Percentiles rank a stretch among this genome's conserved stretches.
Evolutionary conservation across 1,284 basidiomycete species (phyloP).

Genomic region (Meira nashicola): DNA sequence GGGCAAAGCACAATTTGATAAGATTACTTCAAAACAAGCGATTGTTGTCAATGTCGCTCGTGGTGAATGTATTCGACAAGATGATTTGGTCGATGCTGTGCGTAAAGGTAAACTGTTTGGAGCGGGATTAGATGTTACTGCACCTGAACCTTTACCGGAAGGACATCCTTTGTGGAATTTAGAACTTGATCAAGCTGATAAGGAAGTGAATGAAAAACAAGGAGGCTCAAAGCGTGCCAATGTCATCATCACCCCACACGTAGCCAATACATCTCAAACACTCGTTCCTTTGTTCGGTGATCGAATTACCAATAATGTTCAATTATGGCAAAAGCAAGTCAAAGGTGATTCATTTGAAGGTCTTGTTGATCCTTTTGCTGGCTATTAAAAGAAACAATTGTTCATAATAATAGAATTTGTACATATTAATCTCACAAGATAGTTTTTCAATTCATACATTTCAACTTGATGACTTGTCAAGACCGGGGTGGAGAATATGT

Average conservation of each 20-base stretch:
- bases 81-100: constrained; percentile 74
- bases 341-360: constrained; percentile 16
- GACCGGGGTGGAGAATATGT: too few species aligned
- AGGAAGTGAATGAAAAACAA: neutral
- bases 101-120: constrained; percentile 74
- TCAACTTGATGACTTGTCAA: too few species aligned
- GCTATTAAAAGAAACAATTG: constrained; percentile 4
- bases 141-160: constrained; percentile 68
- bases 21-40: neutral
- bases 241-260: constrained; percentile 22
- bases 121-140: constrained; percentile 88
- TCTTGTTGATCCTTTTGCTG: constrained; percentile 15
- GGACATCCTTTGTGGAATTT: constrained; percentile 16
- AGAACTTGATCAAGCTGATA: neutral
- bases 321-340: constrained; percentile 7
- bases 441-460: neutral
- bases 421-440: neutral
- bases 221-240: constrained; percentile 12
- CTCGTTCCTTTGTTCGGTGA: constrained; percentile 17
- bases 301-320: constrained; percentile 12
- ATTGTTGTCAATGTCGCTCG: constrained; percentile 39
- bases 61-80: constrained; percentile 67
- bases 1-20: constrained; percentile 10
- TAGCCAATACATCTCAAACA: constrained; percentile 18
- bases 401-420: neutral